Evolutionary conservation across 129 eudicot species (phyloP).

Genomic region (Artemisia annua): DNA sequence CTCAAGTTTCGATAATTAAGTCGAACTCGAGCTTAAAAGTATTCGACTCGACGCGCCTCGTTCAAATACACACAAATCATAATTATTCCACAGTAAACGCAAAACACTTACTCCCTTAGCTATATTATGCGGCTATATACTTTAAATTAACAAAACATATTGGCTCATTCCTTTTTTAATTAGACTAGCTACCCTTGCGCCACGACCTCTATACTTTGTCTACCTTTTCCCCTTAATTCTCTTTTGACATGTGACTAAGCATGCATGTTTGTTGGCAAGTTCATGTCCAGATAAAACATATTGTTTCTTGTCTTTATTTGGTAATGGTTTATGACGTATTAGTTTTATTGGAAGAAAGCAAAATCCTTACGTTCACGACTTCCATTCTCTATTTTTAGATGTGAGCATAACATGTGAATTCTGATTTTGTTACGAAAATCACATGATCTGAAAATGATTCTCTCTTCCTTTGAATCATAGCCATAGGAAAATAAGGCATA

Average conservation of each 20-base stretch:
- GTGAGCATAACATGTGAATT: background rate
- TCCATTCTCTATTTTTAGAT: constrained; percentile 12
- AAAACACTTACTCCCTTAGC: no score
- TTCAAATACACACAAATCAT: no score
- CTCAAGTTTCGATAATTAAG: no score
- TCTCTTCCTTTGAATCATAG: background rate
- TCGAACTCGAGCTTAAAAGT: no score
- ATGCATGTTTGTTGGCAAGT: constrained; percentile 15
- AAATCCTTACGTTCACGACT: constrained; percentile 26
- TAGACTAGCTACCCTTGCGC: no score
- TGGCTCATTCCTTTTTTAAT: no score
- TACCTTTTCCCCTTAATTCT: background rate
- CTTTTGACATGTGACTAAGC: background rate
- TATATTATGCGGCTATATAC: no score
- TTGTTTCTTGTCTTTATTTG: background rate
- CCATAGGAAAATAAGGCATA: no score
- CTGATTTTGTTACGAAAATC: background rate
- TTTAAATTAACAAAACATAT: no score
- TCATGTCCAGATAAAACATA: constrained; percentile 1
- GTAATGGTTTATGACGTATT: constrained; percentile 21
- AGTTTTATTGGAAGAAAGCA: constrained; percentile 21
- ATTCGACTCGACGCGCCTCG: no score
- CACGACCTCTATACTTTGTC: no score
- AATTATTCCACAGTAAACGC: no score
- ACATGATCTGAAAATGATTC: background rate